Evolutionary conservation across 2,329 filamentous ascomycete genomes (phyloP), one percentile per base, ranked within the genome.

Genomic region (Colletotrichum higginsianum): DNA sequence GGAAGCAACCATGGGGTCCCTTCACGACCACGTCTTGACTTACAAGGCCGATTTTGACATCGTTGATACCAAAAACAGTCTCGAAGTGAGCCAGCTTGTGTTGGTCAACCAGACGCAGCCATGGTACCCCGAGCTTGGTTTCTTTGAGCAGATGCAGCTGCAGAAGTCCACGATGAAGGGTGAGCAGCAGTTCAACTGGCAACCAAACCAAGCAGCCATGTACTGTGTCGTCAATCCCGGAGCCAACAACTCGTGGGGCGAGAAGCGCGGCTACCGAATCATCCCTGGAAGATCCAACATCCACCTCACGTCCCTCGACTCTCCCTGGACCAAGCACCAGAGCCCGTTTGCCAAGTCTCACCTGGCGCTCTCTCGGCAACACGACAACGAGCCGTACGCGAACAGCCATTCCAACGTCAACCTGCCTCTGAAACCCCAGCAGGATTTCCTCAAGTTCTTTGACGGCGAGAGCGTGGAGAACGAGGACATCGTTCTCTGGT

Each of bases 211-310:
- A 56, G 81, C 80, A 4, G 84, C 82, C 4, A 80, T 84, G 76
- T 85, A 84, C 72, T 78, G 81, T 7, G 78, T 88, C 7, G 76
- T 87, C 53, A 88, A 87, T 72, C 80, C 79, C 12, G 83, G 85
- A 50, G 75, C 78, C 4, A 82, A 77, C 3, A 89, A 88, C 73
- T 76, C 78, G n/a, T 87, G 81, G 66, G 86, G 86, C 47, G 84
- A 87, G 75, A 82, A 98, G 87, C 96, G 96, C 30, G 96, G 96
- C 75, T 96, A 93, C 80, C 97, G 94, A 77, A 98, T 98, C 87
- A 98, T 99, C 95, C 96, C 96, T 47, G 96, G 96, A 79, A 98
- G 98, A 88, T 96, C 98, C 82, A 98, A 99, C 87, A 77, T 80
- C 8, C 84, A 87, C 72, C 78, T 88, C 26, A 85, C 85, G 0